Conservation (phyloP, 192 early-diverging fungal species). For the Martensiomyces pterosporus region DNA sequence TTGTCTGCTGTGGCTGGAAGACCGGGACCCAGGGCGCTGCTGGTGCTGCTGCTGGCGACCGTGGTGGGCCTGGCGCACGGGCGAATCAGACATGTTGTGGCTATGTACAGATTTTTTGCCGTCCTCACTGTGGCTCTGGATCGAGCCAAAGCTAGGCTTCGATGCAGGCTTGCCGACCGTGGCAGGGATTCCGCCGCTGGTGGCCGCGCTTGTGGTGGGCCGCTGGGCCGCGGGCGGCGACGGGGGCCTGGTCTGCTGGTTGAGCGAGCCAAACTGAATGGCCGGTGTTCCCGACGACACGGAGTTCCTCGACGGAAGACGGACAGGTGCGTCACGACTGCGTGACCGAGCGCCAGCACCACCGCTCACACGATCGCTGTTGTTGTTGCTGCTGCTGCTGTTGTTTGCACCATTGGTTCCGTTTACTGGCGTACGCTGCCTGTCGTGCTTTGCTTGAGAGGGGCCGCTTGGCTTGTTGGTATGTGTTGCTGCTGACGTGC, state of each 20-base stretch:
- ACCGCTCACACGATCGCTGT: slow-evolving; percentile 3
- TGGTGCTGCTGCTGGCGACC: slow-evolving; percentile 18
- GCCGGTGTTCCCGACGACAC: slow-evolving; percentile 31
- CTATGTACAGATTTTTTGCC: slow-evolving; percentile 4
- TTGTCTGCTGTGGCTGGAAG: slow-evolving; percentile 40
- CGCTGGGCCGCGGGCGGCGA: slow-evolving; percentile 28
- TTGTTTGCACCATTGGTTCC: slow-evolving; percentile 11
- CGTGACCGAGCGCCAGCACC: slow-evolving; percentile 16
- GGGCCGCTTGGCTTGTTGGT: slow-evolving; percentile 5
- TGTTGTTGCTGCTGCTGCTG: slow-evolving; percentile 12
- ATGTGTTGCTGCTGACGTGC: neutral
- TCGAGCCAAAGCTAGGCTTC: slow-evolving; percentile 50
- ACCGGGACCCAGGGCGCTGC: slow-evolving; percentile 43
- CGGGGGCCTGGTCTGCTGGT: slow-evolving; percentile 37
- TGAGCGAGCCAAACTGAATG: slow-evolving; percentile 53
- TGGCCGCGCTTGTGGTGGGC: slow-evolving; percentile 12
- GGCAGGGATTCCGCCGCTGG: slow-evolving; percentile 46
- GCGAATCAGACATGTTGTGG: slow-evolving; percentile 5
- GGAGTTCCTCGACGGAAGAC: slow-evolving; percentile 38
- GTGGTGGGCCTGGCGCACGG: slow-evolving; percentile 15
- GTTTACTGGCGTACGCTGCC: slow-evolving; percentile 29
- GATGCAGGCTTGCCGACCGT: slow-evolving; percentile 29
- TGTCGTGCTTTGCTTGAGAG: slow-evolving; percentile 33
- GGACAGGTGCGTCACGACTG: slow-evolving; percentile 35
- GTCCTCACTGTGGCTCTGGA: slow-evolving; percentile 21